Percentiles rank a stretch among this genome's conserved stretches.
These are phyloP conservation scores for Candida pseudofarinosa DNA, from an alignment of 805 yeast genomes.

Conservation along the genomic window DNA sequence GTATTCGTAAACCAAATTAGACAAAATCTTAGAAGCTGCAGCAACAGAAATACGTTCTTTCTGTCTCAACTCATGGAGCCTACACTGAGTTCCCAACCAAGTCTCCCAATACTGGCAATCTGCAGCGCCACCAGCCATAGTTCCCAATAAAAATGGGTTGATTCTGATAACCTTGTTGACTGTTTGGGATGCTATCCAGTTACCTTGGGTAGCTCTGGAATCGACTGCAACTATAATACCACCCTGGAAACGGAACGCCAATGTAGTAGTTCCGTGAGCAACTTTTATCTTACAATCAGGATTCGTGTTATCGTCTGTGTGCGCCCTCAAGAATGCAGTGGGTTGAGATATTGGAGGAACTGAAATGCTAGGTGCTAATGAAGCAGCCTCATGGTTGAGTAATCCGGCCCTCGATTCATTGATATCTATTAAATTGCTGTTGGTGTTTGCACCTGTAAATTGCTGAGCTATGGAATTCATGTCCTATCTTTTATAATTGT, in stretches of 20 bases:
- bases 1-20: slow-evolving; percentile 86
- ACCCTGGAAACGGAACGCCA: slow-evolving; percentile 93
- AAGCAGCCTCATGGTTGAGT: slow-evolving; percentile 19
- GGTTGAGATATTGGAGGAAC: slow-evolving; percentile 87
- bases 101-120: slow-evolving; percentile 99
- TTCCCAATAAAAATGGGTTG: slow-evolving; percentile 90
- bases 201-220: slow-evolving; percentile 96
- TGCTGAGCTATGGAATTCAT: slow-evolving; percentile 40
- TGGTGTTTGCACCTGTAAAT: slow-evolving; percentile 29
- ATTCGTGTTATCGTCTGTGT: slow-evolving; percentile 89
- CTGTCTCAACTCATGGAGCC: slow-evolving; percentile 90
- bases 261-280: slow-evolving; percentile 98
- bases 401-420: slow-evolving; percentile 19
- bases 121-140: slow-evolving; percentile 99
- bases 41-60: slow-evolving; percentile 94
- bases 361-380: slow-evolving; percentile 57
- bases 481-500: slow-evolving; percentile 1
- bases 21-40: slow-evolving; percentile 90
- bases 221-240: slow-evolving; percentile 97
- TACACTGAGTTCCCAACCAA: slow-evolving; percentile 95
- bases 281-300: slow-evolving; percentile 94
- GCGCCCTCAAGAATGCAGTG: slow-evolving; percentile 91
- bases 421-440: slow-evolving; percentile 24
- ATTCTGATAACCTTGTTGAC: slow-evolving; percentile 96
- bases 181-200: slow-evolving; percentile 97